Percentiles rank a stretch among this genome's conserved stretches.
Conservation (phyloP, 2,329 filamentous ascomycete species). For the Colletotrichum aenigma region DNA sequence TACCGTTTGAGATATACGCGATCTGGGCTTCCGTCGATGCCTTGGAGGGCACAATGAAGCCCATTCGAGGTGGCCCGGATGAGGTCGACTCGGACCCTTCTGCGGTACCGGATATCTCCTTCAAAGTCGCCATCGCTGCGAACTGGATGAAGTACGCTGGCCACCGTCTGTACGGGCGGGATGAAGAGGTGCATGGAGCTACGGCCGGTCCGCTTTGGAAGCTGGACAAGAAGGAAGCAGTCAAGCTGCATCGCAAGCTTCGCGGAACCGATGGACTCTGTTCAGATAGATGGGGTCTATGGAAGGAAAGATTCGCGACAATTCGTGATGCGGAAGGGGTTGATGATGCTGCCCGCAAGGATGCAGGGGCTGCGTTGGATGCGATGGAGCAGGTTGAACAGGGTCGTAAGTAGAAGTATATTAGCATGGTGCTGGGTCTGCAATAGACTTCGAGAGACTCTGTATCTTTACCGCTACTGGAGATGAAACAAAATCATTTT, state of each 20-base stretch:
- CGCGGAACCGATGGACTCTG: not conserved
- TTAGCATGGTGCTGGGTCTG: not conserved
- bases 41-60: not conserved
- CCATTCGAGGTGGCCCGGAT: not conserved
- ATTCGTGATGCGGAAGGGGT: not conserved
- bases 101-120: not conserved
- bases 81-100: not conserved
- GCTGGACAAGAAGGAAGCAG: not conserved
- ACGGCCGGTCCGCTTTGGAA: not conserved
- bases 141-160: not conserved
- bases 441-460: not conserved
- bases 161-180: not conserved
- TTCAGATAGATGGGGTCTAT: not conserved
- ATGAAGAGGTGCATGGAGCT: not conserved
- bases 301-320: not conserved
- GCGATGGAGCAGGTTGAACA: not conserved
- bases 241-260: not conserved
- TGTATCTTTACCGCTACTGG: not conserved
- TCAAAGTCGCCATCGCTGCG: not conserved
- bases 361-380: not conserved
- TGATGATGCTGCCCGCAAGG: not conserved
- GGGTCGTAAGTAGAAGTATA: not conserved
- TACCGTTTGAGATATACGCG: not conserved
- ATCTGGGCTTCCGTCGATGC: not conserved
- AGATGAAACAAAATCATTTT: not conserved